These are phyloP conservation scores for Pogostemon cablin DNA, from an alignment of 257 asterid genomes.

Conservation along the genomic window DNA sequence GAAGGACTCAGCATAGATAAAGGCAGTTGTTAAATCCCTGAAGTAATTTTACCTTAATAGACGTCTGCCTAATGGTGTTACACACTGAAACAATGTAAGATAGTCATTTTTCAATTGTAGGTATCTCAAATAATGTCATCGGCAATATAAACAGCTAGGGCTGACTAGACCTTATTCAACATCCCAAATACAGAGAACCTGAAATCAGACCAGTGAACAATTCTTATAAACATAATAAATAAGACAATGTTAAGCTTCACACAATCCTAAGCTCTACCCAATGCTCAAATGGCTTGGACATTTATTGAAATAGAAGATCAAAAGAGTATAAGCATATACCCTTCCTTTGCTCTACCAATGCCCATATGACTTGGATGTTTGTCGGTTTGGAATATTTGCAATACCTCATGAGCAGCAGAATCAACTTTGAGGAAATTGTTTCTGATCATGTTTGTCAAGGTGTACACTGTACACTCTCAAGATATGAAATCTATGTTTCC, in stretches of 20 bases:
- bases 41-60: conserved; percentile 67
- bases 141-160: conserved; percentile 26
- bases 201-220: conserved; percentile 44
- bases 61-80: conserved; percentile 94
- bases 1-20: conserved; percentile 37
- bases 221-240: conserved; percentile 33
- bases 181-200: conserved; percentile 96
- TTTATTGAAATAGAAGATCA: conserved; percentile 29
- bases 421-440: conserved; percentile 92
- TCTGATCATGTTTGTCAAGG: conserved; percentile 65
- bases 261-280: conserved; percentile 12
- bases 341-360: conserved; percentile 98
- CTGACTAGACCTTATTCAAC: conserved; percentile 88
- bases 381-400: conserved; percentile 95
- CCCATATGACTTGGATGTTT: conserved; percentile 99
- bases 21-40: conserved; percentile 26
- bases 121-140: conserved; percentile 30
- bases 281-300: conserved; percentile 21
- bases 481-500: conserved; percentile 32
- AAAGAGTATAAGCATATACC: conserved; percentile 52
- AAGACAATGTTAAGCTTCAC: conserved; percentile 13
- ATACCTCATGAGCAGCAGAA: conserved; percentile 87
- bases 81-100: conserved; percentile 70
- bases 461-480: conserved; percentile 23
- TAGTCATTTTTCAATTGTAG: conserved; percentile 31